Percentiles rank a stretch among this genome's conserved stretches.
Evolutionary conservation across 2,329 filamentous ascomycete genomes (phyloP).

Genomic region (Stemphylium lycopersici): DNA sequence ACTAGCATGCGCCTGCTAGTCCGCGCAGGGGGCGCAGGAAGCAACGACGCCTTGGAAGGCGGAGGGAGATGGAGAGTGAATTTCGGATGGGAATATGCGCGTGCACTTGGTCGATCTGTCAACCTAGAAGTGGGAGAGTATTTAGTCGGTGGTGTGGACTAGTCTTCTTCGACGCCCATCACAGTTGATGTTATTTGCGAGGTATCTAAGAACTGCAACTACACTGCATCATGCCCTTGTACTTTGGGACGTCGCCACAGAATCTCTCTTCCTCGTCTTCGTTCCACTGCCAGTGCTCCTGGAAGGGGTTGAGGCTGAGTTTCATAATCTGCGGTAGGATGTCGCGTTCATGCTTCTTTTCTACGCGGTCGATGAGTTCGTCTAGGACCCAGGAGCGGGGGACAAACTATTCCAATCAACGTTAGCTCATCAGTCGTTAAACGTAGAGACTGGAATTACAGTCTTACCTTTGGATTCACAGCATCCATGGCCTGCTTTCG

Average conservation of each 20-base stretch:
- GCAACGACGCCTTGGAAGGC: slow-evolving; percentile 68
- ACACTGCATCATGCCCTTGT: slow-evolving; percentile 84
- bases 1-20: slow-evolving; percentile 72
- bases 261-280: slow-evolving; percentile 79
- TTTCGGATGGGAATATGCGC: slow-evolving; percentile 77
- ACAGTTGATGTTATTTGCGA: not conserved
- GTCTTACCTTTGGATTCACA: slow-evolving; percentile 7
- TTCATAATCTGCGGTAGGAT: slow-evolving; percentile 80
- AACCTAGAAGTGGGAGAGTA: slow-evolving; percentile 80
- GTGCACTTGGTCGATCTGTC: slow-evolving; percentile 72
- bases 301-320: slow-evolving; percentile 82
- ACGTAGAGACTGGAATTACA: not conserved
- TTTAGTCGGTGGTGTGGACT: slow-evolving; percentile 46
- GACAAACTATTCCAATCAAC: slow-evolving; percentile 65
- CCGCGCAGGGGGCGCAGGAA: slow-evolving; percentile 62
- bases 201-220: slow-evolving; percentile 77
- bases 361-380: slow-evolving; percentile 87
- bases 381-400: slow-evolving; percentile 91
- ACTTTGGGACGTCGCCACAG: slow-evolving; percentile 82
- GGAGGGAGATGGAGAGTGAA: slow-evolving; percentile 79
- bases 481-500: slow-evolving; percentile 40
- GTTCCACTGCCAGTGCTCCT: slow-evolving; percentile 74
- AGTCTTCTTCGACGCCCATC: not conserved
- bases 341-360: slow-evolving; percentile 80
- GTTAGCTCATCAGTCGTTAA: slow-evolving; percentile 7